phyloP scores from a whole-genome alignment of 495 filamentous ascomycete species.

The Podospora australis region DNA sequence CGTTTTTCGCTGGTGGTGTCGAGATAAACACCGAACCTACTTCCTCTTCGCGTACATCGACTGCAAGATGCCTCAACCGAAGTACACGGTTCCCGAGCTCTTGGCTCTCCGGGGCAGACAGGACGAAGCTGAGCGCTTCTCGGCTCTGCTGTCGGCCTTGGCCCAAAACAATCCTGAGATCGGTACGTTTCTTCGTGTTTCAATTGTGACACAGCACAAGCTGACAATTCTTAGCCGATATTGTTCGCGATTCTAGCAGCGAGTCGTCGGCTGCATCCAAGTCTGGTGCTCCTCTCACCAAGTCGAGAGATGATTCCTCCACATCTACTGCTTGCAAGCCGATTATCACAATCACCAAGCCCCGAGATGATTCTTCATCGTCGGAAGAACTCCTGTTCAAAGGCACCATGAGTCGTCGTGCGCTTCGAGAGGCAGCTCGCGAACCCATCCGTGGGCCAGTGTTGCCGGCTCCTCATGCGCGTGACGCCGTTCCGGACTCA shows the following conservation, averaged over 20 bases:
- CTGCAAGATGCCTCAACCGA: conserved; percentile 28
- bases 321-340: conserved; percentile 4
- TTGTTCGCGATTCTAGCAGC: conserved; percentile 19
- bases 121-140: background rate
- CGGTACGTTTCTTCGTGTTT: conserved; percentile 27
- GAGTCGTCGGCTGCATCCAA: conserved; percentile 11
- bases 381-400: conserved; percentile 27
- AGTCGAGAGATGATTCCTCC: background rate
- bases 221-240: conserved; percentile 12
- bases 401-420: conserved; percentile 23
- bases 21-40: conserved; percentile 21
- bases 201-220: too few species aligned
- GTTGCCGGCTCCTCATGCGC: background rate
- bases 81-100: conserved; percentile 35
- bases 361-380: conserved; percentile 21
- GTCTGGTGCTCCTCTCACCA: background rate
- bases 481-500: background rate
- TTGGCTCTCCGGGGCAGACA: conserved; percentile 25
- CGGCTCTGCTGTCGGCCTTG: conserved; percentile 12
- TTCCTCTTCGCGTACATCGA: conserved; percentile 27
- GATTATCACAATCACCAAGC: conserved; percentile 15
- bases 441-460: conserved; percentile 2
- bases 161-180: conserved; percentile 26
- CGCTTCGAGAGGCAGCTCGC: conserved; percentile 2
- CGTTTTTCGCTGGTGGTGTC: conserved; percentile 27